Evolutionary conservation across 2,329 filamentous ascomycete species (phyloP), one percentile per base, ranked within the genome.

Genomic region (Juglanconis sp.): DNA sequence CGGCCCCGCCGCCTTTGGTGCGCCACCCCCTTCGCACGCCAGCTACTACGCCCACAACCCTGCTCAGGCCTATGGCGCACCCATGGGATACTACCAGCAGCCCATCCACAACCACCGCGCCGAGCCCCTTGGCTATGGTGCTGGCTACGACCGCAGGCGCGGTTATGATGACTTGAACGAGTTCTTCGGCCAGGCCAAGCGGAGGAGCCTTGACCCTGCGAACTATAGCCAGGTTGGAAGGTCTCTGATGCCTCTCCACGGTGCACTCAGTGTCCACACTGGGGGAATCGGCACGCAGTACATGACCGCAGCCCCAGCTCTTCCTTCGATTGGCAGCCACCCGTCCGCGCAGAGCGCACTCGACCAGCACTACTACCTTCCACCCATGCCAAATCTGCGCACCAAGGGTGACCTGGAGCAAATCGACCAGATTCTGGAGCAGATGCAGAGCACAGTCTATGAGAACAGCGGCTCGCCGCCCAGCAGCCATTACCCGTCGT

Each of bases 361-460:
- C 66, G 83, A 88, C 46, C 87, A 91, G 72, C 91, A 93, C 70
- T 96, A 97, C 77, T 91, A 92, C 64, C 82, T 97, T 61, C 91
- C 95, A 57, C 87, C 92, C 9, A 92, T 96, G 80, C 87, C 87
- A 52, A 96, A 92, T 69, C 83, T 96, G 59, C 88, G 94, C 70
- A 97, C 93, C 53, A 96, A 98, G 83, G 92, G 87, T 73, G 95
- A 99, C 72, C 81, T 99, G 48, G 80, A 96, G 72, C 92, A 96
- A 73, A 93, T 98, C 70, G 95, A 98, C 73, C 90, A 92, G 71
- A 91, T 98, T 73, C 85, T 99, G 58, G 92, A 96, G 76, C 92
- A 97, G 76, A 94, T 98, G 82, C 93, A 97, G 76, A 88, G 89
- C 65, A 97, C 94, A 50, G 92, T 98, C 53, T 98, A 98, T 72